A percentile compares a stretch with the other conserved stretches of the same genome.
These are phyloP conservation scores for Vigna trinervia DNA, from an alignment of 306 rosid species.

Conservation along the genomic window DNA sequence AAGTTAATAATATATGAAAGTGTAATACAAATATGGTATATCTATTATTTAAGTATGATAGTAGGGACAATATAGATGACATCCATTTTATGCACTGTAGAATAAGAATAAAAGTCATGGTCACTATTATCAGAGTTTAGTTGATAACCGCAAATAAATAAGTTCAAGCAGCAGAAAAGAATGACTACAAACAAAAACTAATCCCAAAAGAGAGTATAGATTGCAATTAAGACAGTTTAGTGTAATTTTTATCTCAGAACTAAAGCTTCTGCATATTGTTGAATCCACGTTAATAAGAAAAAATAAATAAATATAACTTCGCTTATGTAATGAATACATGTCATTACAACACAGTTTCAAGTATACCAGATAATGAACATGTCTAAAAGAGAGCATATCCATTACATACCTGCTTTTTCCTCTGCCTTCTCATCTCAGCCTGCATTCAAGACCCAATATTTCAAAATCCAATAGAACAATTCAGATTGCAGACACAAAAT, in stretches of 20 bases:
- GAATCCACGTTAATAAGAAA: conserved; percentile 1
- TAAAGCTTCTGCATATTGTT: conserved; percentile 1
- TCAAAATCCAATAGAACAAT: conserved; percentile 41
- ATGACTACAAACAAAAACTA: conserved; percentile 1
- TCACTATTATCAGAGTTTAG: neutral
- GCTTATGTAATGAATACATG: neutral
- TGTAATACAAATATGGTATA: neutral
- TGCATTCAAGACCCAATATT: conserved; percentile 55
- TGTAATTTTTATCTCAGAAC: conserved; percentile 12
- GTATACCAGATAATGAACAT: neutral
- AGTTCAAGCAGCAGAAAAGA: conserved; percentile 28
- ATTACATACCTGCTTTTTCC: conserved; percentile 62
- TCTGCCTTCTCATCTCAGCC: conserved; percentile 66
- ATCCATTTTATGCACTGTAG: neutral
- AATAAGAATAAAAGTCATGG: neutral
- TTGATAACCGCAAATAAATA: neutral
- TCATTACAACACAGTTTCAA: conserved; percentile 7
- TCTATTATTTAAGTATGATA: neutral
- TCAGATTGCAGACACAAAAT: conserved; percentile 35
- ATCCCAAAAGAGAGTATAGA: neutral
- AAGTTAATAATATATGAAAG: conserved; percentile 1
- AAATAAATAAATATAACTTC: neutral
- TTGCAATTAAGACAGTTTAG: neutral
- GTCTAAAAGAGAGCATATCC: conserved; percentile 11
- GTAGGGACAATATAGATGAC: neutral